phyloP scores from a whole-genome alignment of 169 alveolate species.

The Plasmodium gonderi region DNA sequence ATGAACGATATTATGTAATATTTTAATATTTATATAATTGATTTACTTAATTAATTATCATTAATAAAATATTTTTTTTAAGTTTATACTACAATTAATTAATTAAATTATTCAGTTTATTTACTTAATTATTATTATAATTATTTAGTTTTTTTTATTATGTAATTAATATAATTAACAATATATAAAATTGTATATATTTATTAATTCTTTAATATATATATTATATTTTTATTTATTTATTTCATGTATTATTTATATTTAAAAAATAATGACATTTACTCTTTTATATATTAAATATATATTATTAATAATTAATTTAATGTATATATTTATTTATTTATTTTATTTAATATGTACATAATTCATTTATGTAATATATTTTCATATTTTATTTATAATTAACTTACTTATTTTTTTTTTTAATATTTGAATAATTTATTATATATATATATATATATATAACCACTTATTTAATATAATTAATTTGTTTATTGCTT shows the following conservation, averaged over 20 bases:
- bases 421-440: too few relatives aligned
- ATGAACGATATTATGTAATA: neutral
- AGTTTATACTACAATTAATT: too few relatives aligned
- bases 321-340: neutral
- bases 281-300: neutral
- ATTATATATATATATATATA: too few relatives aligned
- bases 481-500: too few relatives aligned
- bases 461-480: too few relatives aligned
- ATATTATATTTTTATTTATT: neutral
- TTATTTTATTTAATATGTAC: neutral
- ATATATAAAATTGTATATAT: neutral
- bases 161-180: neutral
- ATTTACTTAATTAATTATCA: too few relatives aligned
- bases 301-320: neutral
- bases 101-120: too few relatives aligned
- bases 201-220: neutral
- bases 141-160: too few relatives aligned
- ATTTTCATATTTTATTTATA: neutral
- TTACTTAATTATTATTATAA: too few relatives aligned
- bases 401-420: too few relatives aligned
- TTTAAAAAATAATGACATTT: too few relatives aligned
- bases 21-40: neutral
- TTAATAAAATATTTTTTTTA: too few relatives aligned
- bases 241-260: neutral
- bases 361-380: neutral